A percentile compares a stretch with the other conserved stretches of the same genome.
phyloP scores from a whole-genome alignment of 148 eudicot species.

The Beta vulgaris region DNA sequence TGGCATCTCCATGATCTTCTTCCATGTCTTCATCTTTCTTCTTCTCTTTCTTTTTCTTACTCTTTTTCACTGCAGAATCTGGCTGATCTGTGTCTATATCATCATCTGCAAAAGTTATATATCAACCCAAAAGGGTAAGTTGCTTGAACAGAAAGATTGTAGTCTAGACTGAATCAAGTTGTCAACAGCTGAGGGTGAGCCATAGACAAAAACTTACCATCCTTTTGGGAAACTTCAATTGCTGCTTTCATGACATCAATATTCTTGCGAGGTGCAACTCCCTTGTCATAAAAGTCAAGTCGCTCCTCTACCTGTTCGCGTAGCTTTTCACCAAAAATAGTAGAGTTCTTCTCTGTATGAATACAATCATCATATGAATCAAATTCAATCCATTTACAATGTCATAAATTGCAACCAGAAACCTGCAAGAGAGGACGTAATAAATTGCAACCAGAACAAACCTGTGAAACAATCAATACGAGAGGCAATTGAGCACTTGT shows the following conservation, averaged over 20 bases:
- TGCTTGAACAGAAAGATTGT: background rate
- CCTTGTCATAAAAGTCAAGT: slow-evolving; percentile 95
- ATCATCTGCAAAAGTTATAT: slow-evolving; percentile 26
- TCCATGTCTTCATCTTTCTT: slow-evolving; percentile 27
- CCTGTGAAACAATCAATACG: slow-evolving; percentile 95
- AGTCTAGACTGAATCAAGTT: background rate
- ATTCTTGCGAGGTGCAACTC: slow-evolving; percentile 95
- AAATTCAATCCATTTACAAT: background rate
- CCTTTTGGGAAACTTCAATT: slow-evolving; percentile 42
- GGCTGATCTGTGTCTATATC: slow-evolving; percentile 57
- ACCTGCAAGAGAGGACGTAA: background rate
- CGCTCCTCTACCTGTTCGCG: slow-evolving; percentile 95
- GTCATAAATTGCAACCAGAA: background rate
- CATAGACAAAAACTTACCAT: slow-evolving; percentile 58
- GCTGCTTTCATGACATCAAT: slow-evolving; percentile 93
- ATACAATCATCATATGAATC: slow-evolving; percentile 14
- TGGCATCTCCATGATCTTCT: slow-evolving; percentile 31
- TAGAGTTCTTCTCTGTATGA: slow-evolving; percentile 61
- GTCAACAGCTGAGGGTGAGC: background rate
- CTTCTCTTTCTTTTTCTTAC: slow-evolving; percentile 67
- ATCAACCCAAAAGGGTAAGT: background rate
- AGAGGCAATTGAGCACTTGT: slow-evolving; percentile 98
- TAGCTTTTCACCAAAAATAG: slow-evolving; percentile 85
- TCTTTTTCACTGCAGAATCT: slow-evolving; percentile 50
- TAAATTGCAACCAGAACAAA: slow-evolving; percentile 24